phyloP scores from a whole-genome alignment of 768 basidiomycete genomes.

The Russula griseocarnosa region DNA sequence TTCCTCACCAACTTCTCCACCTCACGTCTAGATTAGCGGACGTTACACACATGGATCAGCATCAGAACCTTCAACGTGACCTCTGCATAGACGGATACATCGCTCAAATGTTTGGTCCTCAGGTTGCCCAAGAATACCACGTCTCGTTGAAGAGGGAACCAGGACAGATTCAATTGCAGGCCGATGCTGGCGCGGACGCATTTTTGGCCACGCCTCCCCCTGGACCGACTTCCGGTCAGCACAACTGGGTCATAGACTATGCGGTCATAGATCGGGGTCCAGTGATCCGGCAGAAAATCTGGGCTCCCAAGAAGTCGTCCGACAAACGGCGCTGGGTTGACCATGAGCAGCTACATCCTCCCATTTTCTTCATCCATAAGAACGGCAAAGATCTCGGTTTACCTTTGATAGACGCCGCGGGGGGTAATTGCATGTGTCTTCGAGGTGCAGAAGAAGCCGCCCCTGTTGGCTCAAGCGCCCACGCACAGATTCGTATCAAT shows the following conservation, averaged over 20 bases:
- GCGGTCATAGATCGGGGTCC: neutral
- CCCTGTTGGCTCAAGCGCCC: neutral
- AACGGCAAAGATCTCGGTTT: slow-evolving; percentile 2
- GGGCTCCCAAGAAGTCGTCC: neutral
- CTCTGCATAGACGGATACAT: slow-evolving; percentile 20
- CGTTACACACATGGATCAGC: neutral
- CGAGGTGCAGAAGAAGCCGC: neutral
- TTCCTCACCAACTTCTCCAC: neutral
- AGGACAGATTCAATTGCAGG: neutral
- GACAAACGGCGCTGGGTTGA: slow-evolving; percentile 8
- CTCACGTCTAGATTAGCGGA: neutral
- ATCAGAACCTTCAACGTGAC: neutral
- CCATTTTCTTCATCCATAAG: slow-evolving; percentile 14
- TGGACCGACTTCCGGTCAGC: neutral
- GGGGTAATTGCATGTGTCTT: slow-evolving; percentile 1
- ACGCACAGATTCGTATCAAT: slow-evolving; percentile 21
- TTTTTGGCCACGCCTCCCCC: slow-evolving; percentile 5
- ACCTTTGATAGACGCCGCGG: neutral
- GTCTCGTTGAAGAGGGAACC: neutral
- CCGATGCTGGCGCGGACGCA: no score
- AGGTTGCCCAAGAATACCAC: neutral
- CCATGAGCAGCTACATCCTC: slow-evolving; percentile 7
- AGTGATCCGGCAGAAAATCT: slow-evolving; percentile 12
- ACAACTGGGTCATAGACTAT: neutral
- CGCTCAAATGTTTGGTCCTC: slow-evolving; percentile 2